Evolutionary conservation across 768 basidiomycete genomes (phyloP), one percentile per base, ranked within the genome.

Genomic region (Clavaria fumosa): DNA sequence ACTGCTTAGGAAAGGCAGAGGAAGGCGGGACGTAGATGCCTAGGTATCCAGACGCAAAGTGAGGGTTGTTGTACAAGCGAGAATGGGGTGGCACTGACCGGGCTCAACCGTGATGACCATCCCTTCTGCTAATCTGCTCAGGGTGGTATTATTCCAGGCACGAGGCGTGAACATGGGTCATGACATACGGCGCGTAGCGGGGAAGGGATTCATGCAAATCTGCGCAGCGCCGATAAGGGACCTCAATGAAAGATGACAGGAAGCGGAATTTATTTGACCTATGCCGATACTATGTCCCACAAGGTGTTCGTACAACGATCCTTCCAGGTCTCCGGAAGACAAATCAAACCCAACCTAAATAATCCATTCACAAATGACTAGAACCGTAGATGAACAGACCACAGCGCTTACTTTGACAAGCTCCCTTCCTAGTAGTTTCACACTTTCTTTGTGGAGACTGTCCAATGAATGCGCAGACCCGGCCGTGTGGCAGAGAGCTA

Each of bases 101-200:
- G 86, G 88, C 50, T 95, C 91, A 41, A 96, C 69, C 1, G 91
- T 95, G 31, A 95, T 73, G 5, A 95, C 85, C 75, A 89, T 95
- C 0, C 90, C 90, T 5, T 67, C 66, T 43, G 75, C 67, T 39
- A 96, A 53, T 18, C 88, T 84, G 43, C 34, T 30, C 15, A 37
- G 27, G 39, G n/a, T n/a, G n/a, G n/a, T 5, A 27, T 4, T 18
- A n/a, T 36, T 28, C 30, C 30, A 12, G 35, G 42, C 15, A 11
- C 30, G 21, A 38, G 6, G 12, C 34, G 18, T 9, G 5, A 31
- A 18, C 24, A 17, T 42, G 19, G 4, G 15, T n/a, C 35, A 28
- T 7, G 32, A 56, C 75, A 49, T 49, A 75, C 77, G 60, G 54
- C 15, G 59, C 66, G 39, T 59, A 54, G 34, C 77, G 66, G 41